phyloP scores from a whole-genome alignment of 306 rosid species.

The Rosa chinensis region DNA sequence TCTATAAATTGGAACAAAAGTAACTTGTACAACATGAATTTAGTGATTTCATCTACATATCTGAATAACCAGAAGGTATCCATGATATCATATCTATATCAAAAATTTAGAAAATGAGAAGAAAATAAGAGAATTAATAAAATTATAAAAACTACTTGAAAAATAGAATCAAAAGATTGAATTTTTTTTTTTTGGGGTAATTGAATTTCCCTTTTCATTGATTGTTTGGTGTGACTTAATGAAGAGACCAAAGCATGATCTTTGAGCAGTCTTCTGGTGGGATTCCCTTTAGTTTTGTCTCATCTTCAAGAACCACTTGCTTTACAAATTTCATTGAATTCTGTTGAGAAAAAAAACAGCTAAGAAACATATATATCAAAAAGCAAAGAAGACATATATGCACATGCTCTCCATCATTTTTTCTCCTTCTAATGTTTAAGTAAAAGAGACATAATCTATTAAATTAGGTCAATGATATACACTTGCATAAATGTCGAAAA shows the following conservation, averaged over 20 bases:
- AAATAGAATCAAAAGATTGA: not conserved
- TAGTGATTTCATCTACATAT: not conserved
- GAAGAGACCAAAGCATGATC: slow-evolving; percentile 81
- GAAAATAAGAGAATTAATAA: slow-evolving; percentile 13
- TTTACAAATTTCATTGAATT: slow-evolving; percentile 87
- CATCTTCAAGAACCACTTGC: slow-evolving; percentile 96
- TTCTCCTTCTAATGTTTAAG: no score
- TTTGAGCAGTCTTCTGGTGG: slow-evolving; percentile 82
- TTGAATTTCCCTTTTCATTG: slow-evolving; percentile 14
- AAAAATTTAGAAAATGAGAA: not conserved
- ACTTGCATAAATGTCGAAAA: not conserved
- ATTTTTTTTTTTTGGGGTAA: not conserved
- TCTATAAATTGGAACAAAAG: not conserved
- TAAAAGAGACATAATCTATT: not conserved
- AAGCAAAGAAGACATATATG: not conserved
- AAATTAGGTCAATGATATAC: slow-evolving; percentile 1
- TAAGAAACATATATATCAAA: not conserved
- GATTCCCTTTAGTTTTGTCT: slow-evolving; percentile 73
- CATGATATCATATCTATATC: not conserved
- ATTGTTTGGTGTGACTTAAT: slow-evolving; percentile 20
- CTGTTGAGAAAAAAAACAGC: slow-evolving; percentile 33
- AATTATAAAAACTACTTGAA: not conserved
- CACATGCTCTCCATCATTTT: not conserved
- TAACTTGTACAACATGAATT: not conserved
- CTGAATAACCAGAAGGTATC: no score